Conservation (phyloP, 495 filamentous ascomycete genomes). For the Hypomontagnella monticulosa region DNA sequence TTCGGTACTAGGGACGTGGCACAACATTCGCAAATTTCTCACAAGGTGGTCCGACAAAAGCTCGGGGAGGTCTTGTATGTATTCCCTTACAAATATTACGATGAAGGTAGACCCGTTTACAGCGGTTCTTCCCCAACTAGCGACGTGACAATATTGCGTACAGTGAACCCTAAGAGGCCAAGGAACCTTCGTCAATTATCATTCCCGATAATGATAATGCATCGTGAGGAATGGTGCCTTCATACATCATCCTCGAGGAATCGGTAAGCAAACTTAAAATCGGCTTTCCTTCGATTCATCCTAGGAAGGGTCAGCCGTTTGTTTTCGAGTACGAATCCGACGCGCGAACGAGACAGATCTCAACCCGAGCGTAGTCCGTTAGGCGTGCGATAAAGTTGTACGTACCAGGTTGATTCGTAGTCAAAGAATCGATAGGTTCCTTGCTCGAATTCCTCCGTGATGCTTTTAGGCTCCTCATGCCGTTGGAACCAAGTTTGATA, state of each 20-base stretch:
- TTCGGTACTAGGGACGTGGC: slow-evolving; percentile 10
- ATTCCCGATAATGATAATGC: slow-evolving; percentile 1
- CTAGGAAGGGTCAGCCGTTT: slow-evolving; percentile 58
- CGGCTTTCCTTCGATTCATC: slow-evolving; percentile 99
- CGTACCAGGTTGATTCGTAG: slow-evolving; percentile 98
- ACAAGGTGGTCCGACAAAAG: slow-evolving; percentile 4
- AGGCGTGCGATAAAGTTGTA: slow-evolving; percentile 19
- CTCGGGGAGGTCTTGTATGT: slow-evolving; percentile 24
- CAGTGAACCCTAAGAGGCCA: slow-evolving; percentile 14
- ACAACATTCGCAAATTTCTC: slow-evolving; percentile 1
- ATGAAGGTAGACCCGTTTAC: slow-evolving; percentile 16
- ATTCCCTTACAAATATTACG: slow-evolving; percentile 35
- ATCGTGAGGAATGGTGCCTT: slow-evolving; percentile 9
- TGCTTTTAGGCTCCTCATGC: slow-evolving; percentile 97
- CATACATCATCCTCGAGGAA: slow-evolving; percentile 92
- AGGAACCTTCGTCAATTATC: not conserved
- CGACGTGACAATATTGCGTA: slow-evolving; percentile 18
- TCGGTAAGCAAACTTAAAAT: slow-evolving; percentile 98
- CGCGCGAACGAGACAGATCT: slow-evolving; percentile 8
- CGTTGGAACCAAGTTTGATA: slow-evolving; percentile 99
- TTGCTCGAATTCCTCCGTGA: slow-evolving; percentile 98
- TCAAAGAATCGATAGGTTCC: slow-evolving; percentile 99
- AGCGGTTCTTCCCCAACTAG: slow-evolving; percentile 5
- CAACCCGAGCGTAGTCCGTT: not conserved
- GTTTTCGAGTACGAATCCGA: not conserved